Base-by-base conservation (phyloP, 257 asterid species). In the Nicotiana tabacum region DNA sequence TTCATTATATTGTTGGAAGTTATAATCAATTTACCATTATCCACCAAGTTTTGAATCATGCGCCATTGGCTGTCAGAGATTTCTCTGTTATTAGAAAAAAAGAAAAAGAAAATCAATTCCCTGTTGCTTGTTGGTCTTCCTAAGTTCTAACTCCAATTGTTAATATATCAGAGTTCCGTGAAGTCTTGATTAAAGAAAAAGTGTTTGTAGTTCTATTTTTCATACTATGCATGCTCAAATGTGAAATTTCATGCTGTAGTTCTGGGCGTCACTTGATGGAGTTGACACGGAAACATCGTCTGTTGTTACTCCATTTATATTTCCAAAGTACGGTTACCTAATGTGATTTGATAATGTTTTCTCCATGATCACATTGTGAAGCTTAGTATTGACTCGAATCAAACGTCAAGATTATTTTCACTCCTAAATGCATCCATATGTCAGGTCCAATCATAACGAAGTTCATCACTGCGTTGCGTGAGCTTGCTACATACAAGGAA, bases 401-500 rank as follows among this genome's bases (percentile, higher is more conserved):
- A 74, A 48, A 46, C 24, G 29, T 9, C 15, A 74, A 74, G 62
- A 48, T 74, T 74, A 74, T 74, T 74, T 13, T 48, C 27, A 74
- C 80, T 24, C 80, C 27, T 15, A 74, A 74, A 51, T 74, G 80
- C 64, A 51, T 74, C 43, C 43, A 15, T 27, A 48, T 51, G 74
- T 84, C 87, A 96, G 99, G 99, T 67, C 99, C 99, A 76, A 93
- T 96, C 69, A 87, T 96, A 80, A 89, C 97, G 77, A 96, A 93
- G 90, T 96, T 94, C 87, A 86, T 89, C 81, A 84, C 89, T 85
- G 93, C 94, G 68, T 85, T 96, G 78, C 91, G 86, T 72, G 99
- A 96, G 91, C 94, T 96, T 88, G 93, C 97, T 65, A 87, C 97
- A 27, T 96, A 96, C 91, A 94, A 96, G 90, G 99, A 96, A 84